Conservation (phyloP, 106 monocot species). For the Acorus gramineus region DNA sequence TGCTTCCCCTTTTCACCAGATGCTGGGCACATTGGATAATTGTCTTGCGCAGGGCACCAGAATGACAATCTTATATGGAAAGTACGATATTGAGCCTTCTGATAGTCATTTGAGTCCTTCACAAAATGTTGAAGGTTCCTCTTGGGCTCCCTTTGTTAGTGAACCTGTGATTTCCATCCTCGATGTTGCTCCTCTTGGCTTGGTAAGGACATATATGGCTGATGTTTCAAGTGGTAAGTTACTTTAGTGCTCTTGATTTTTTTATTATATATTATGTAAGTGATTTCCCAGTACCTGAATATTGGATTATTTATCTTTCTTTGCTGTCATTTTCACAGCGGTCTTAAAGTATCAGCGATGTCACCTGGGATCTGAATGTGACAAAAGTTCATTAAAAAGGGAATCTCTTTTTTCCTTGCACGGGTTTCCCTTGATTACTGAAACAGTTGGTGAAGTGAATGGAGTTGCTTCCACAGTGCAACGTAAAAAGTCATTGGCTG, state of each 20-base stretch:
- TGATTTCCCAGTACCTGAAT: neutral
- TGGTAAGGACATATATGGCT: constrained; percentile 43
- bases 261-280: neutral
- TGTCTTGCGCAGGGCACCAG: no score
- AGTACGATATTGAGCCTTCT: neutral
- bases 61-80: no score
- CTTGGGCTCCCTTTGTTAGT: constrained; percentile 47
- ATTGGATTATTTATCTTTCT: neutral
- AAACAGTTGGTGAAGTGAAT: constrained; percentile 11
- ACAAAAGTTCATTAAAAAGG: constrained; percentile 37
- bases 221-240: constrained; percentile 76
- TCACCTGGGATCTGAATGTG: constrained; percentile 28
- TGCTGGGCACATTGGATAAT: no score
- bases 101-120: constrained; percentile 7
- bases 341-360: constrained; percentile 36
- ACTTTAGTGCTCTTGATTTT: constrained; percentile 3
- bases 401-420: constrained; percentile 67
- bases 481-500: constrained; percentile 62
- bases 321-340: constrained; percentile 24
- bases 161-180: constrained; percentile 49
- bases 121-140: constrained; percentile 6
- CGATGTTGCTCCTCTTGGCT: constrained; percentile 64
- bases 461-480: constrained; percentile 14
- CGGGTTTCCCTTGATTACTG: constrained; percentile 4
- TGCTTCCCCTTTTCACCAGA: no score